Base-by-base conservation (phyloP, 768 basidiomycete genomes). In the Tylopilus plumbeoviolaceoides region DNA sequence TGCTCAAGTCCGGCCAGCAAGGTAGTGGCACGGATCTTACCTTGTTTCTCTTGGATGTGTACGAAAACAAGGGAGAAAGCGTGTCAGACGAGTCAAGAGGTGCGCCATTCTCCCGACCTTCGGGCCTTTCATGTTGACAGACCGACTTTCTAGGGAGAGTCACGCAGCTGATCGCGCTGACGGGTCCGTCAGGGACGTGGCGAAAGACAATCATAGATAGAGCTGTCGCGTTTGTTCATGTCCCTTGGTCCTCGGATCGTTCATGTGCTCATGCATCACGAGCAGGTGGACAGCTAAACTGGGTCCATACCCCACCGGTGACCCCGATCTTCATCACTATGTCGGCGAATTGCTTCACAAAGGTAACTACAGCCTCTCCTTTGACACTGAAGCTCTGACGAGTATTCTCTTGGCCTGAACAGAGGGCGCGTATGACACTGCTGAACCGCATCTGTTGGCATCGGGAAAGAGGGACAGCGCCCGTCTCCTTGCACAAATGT, bases 11-110 rank as follows among this genome's bases (percentile, higher is more conserved):
- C 14, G 89, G 87, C 8, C 91, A 98, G 66, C 76, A 82, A 9
- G 95, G 95, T 3, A 93, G 91, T 63, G 97, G 95, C 5, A 84
- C 85, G 2, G 97, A 99, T 78, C 77, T 98, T 23, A 75, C 83
- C 0, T 71, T 75, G 39, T 91, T 91, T 62, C 64, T 98, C 68
- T 67, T 98, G 55, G 90, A 93, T 44, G 87, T 91, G 4, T 95
- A 92, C 65, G 85, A 91, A 45, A 77, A 72, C 23, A 86, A 87
- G 60, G 85, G 77, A 1, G 88, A 93, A 62, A 52, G 56, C 2
- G 84, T 94, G 2, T 78, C 74, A n/a, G 87, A 89, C 14, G 88
- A 89, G 63, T 86, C 83, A 56, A 79, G 87, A 77, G 91, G 93
- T 94, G 59, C 59, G 84, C 71, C 9, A 7, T 44, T 33, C 50